Base-by-base conservation (phyloP, 2,329 filamentous ascomycete species). In the Balansia obtecta region DNA sequence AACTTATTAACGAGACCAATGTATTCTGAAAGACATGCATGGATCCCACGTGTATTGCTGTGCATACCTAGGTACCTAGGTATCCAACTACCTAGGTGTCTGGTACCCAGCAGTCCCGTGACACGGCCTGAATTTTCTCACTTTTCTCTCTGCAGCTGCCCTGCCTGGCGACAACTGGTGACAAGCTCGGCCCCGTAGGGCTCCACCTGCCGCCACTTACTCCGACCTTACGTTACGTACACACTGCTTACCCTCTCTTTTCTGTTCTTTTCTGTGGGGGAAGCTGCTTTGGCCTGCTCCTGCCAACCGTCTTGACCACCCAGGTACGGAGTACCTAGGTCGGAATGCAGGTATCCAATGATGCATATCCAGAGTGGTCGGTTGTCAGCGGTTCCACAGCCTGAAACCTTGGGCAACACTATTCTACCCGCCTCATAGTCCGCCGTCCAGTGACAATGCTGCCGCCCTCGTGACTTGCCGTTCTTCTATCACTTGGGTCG, bases 401-500 rank as follows among this genome's bases (percentile, higher is more conserved):
- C 8, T 34, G 18, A 16, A 16, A 7, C 45, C 43, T 40, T 43
- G n/a, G n/a, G n/a, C n/a, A n/a, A n/a, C n/a, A n/a, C n/a, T n/a
- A n/a, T n/a, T n/a, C n/a, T n/a, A n/a, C n/a, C n/a, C n/a, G n/a
- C n/a, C n/a, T n/a, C n/a, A n/a, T n/a, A n/a, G n/a, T n/a, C n/a
- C n/a, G n/a, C n/a, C n/a, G n/a, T 42, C 39, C 30, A 34, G 39
- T 42, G 39, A 41, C 39, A 41, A 3, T 22, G 12, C 30, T 27
- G 13, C 12, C 47, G 32, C 18, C 34, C 54, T 54, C 52, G 52
- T 55, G 54, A 54, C 54, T 48, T 46, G 45, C 41, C 40, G 42
- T 45, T 50, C 48, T 40, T 43, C 39, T 44, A 44, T 38, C 37
- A 44, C 47, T 34, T 47, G 15, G 34, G 42, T 18, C 30, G 33